Evolutionary conservation across 2,329 filamentous ascomycete species (phyloP).

Genomic region (Botrytis byssoidea): DNA sequence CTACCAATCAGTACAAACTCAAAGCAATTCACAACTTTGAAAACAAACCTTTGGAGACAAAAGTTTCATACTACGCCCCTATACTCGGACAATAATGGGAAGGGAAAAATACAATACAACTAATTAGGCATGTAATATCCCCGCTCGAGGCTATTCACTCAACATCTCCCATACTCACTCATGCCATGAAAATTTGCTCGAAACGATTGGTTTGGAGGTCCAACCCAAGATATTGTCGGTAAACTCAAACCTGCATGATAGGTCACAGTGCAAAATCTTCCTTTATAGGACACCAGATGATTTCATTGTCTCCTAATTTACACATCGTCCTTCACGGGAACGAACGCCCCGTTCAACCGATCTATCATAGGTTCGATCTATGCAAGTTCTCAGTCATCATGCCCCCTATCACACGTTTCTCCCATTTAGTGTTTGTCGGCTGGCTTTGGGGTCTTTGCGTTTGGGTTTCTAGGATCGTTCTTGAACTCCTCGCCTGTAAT

Average conservation of each 20-base stretch:
- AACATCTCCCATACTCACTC: too few relatives aligned
- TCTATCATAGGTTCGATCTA: slow-evolving; percentile 15
- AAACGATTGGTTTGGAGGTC: background rate
- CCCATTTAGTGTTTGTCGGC: slow-evolving; percentile 37
- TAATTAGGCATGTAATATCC: background rate
- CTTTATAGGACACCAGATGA: background rate
- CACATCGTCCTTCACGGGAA: background rate
- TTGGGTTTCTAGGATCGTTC: slow-evolving; percentile 92
- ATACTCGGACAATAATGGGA: background rate
- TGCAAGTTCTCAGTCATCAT: slow-evolving; percentile 5
- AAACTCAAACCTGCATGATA: background rate
- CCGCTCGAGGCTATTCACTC: background rate
- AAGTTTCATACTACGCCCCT: background rate
- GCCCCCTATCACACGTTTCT: background rate
- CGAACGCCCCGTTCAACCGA: background rate
- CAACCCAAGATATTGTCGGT: background rate
- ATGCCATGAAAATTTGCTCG: background rate
- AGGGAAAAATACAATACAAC: background rate
- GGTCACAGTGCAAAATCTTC: background rate
- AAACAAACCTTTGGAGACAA: background rate
- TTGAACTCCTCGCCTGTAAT: slow-evolving; percentile 83
- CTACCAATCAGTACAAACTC: background rate
- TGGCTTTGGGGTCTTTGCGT: slow-evolving; percentile 41
- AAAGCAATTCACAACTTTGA: background rate
- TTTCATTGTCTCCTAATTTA: slow-evolving; percentile 21